Conservation (phyloP, 495 filamentous ascomycete genomes). For the Lophium mytilinum region DNA sequence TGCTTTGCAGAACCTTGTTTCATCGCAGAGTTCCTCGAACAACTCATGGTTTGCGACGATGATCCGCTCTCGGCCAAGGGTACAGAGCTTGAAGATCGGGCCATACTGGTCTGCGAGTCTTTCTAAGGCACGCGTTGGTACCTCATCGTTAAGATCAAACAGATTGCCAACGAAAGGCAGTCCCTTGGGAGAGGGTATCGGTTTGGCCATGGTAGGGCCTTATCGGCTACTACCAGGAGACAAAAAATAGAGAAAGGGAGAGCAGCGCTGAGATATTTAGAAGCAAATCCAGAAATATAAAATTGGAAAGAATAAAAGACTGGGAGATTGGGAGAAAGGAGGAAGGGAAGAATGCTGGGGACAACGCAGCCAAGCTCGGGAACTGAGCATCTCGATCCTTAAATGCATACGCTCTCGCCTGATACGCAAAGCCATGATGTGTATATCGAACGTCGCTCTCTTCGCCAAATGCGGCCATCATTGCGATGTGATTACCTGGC, state of each 20-base stretch:
- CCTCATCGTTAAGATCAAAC: slow-evolving; percentile 23
- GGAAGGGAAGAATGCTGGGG: no score
- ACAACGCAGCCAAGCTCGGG: no score
- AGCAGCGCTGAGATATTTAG: neutral
- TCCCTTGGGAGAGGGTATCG: slow-evolving; percentile 19
- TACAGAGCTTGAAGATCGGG: slow-evolving; percentile 21
- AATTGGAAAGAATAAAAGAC: neutral
- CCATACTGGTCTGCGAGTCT: slow-evolving; percentile 25
- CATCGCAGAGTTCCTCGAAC: slow-evolving; percentile 19
- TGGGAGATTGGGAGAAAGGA: neutral
- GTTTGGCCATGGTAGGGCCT: neutral
- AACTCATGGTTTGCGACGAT: slow-evolving; percentile 4
- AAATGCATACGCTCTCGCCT: no score
- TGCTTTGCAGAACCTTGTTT: slow-evolving; percentile 14
- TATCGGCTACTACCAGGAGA: neutral
- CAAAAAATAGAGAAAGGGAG: neutral
- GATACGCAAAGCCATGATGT: no score
- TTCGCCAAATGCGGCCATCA: no score
- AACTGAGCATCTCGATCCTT: no score
- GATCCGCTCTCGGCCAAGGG: slow-evolving; percentile 8
- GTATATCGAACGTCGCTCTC: no score
- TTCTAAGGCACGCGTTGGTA: slow-evolving; percentile 21
- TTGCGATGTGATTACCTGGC: no score
- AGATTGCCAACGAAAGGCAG: slow-evolving; percentile 28
- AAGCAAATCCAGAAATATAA: neutral